A percentile compares a stretch with the other conserved stretches of the same genome.
Conservation (phyloP, 352 stramenopile genomes). For the Phytophthora kernoviae region DNA sequence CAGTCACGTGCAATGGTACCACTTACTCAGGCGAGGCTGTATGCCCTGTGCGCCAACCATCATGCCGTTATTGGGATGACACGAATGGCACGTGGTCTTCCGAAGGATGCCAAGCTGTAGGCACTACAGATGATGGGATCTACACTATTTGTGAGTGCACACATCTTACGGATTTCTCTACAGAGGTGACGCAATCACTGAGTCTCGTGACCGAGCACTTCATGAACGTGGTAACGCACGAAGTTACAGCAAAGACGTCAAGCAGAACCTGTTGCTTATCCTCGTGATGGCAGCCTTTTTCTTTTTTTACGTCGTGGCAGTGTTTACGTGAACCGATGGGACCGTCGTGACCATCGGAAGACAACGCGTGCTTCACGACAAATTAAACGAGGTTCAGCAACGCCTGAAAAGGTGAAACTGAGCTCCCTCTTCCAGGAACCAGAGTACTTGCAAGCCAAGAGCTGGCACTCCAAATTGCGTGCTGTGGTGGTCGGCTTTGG, state of each 20-base stretch:
- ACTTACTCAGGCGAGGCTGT: conserved; percentile 52
- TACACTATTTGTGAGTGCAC: conserved; percentile 80
- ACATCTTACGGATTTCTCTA: conserved; percentile 78
- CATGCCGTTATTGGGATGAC: conserved; percentile 67
- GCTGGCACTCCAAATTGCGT: conserved; percentile 44
- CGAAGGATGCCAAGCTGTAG: conserved; percentile 52
- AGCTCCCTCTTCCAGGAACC: conserved; percentile 66
- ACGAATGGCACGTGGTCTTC: conserved; percentile 55
- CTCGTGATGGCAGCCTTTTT: conserved; percentile 59
- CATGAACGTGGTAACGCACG: conserved; percentile 55
- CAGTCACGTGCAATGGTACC: conserved; percentile 58
- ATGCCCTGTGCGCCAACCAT: conserved; percentile 52
- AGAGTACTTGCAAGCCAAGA: conserved; percentile 58
- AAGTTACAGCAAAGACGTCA: conserved; percentile 63
- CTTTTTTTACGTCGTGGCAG: conserved; percentile 48
- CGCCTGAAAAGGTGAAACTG: conserved; percentile 58
- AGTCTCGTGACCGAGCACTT: conserved; percentile 65
- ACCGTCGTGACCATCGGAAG: conserved; percentile 52
- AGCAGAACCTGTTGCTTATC: conserved; percentile 62
- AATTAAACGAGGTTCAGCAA: conserved; percentile 22
- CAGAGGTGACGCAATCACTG: conserved; percentile 63
- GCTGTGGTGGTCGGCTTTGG: conserved; percentile 51
- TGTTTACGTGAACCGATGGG: conserved; percentile 74
- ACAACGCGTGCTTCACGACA: conserved; percentile 41
- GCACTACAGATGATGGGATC: conserved; percentile 59